A percentile compares a stretch with the other conserved stretches of the same genome.
Conservation (phyloP, 176 grass and related monocot genomes). For the Carex scoparia region DNA sequence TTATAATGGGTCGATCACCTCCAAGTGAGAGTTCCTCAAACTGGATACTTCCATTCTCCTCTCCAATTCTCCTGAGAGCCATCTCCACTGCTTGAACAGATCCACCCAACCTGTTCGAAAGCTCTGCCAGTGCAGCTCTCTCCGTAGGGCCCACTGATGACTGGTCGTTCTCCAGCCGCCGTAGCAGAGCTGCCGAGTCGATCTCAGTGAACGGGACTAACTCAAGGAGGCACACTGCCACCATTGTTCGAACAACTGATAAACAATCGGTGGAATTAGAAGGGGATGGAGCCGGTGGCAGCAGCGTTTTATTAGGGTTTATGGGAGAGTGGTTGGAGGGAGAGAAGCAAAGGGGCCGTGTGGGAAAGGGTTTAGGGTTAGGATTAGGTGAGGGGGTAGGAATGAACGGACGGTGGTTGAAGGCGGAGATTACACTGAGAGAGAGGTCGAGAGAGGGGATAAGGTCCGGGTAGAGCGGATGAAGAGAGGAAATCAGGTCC, state of each 20-base stretch:
- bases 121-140: constrained; percentile 58
- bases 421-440: constrained; percentile 72
- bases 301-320: constrained; percentile 52
- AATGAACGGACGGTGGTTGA: constrained; percentile 68
- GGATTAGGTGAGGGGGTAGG: constrained; percentile 46
- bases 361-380: constrained; percentile 40
- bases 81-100: constrained; percentile 56
- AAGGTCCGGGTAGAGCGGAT: constrained; percentile 60
- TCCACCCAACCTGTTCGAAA: constrained; percentile 56
- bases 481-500: constrained; percentile 71
- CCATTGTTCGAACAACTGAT: constrained; percentile 72
- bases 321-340: constrained; percentile 38
- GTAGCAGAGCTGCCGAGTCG: constrained; percentile 66
- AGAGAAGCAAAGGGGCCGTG: constrained; percentile 30
- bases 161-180: constrained; percentile 58
- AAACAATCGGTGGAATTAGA: constrained; percentile 38
- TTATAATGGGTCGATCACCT: constrained; percentile 61
- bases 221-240: constrained; percentile 83
- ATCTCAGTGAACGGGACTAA: constrained; percentile 73
- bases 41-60: constrained; percentile 71
- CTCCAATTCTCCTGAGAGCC: constrained; percentile 72
- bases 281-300: constrained; percentile 29
- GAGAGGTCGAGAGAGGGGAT: constrained; percentile 67
- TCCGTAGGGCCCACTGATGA: constrained; percentile 60
- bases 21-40: constrained; percentile 76